These are phyloP conservation scores for Aspergillus saccharolyticus DNA, from an alignment of 495 filamentous ascomycete genomes.

Conservation along the genomic window DNA sequence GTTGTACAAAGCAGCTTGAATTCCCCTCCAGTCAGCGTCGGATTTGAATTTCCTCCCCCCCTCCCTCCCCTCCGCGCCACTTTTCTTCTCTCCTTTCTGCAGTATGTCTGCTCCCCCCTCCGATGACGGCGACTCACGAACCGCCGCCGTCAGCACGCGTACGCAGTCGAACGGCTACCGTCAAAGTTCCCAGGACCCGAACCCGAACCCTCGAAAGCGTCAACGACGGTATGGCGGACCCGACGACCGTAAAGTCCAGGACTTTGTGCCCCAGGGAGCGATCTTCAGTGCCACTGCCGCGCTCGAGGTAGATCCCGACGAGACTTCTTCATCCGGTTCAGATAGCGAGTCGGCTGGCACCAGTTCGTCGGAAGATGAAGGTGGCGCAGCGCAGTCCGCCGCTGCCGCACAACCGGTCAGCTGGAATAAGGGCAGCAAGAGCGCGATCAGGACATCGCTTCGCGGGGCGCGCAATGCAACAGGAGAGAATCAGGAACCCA, in stretches of 20 bases:
- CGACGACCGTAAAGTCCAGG: constrained; percentile 22
- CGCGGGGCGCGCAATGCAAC: constrained; percentile 21
- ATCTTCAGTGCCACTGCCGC: constrained; percentile 33
- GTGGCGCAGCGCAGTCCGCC: background rate
- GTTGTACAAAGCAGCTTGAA: background rate
- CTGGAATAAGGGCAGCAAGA: constrained; percentile 39
- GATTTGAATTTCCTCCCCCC: background rate
- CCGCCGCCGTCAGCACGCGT: constrained; percentile 33
- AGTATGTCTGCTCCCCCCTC: constrained; percentile 30
- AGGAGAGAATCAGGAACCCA: constrained; percentile 7
- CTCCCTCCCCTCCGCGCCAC: background rate
- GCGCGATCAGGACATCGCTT: constrained; percentile 33
- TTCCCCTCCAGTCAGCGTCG: background rate
- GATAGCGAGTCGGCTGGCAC: constrained; percentile 8
- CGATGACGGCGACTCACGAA: constrained; percentile 42
- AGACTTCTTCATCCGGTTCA: constrained; percentile 31
- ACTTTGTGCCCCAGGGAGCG: constrained; percentile 39
- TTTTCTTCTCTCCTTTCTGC: background rate
- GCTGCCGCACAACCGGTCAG: constrained; percentile 28
- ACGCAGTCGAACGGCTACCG: constrained; percentile 25
- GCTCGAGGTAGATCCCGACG: constrained; percentile 33
- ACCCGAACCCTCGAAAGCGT: constrained; percentile 27
- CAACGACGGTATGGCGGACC: constrained; percentile 24
- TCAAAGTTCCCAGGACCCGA: constrained; percentile 22
- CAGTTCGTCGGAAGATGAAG: constrained; percentile 9